Percentiles rank a stretch among this genome's conserved stretches.
Evolutionary conservation across 805 yeast genomes (phyloP).

Genomic region (Pichia cephalocereana): DNA sequence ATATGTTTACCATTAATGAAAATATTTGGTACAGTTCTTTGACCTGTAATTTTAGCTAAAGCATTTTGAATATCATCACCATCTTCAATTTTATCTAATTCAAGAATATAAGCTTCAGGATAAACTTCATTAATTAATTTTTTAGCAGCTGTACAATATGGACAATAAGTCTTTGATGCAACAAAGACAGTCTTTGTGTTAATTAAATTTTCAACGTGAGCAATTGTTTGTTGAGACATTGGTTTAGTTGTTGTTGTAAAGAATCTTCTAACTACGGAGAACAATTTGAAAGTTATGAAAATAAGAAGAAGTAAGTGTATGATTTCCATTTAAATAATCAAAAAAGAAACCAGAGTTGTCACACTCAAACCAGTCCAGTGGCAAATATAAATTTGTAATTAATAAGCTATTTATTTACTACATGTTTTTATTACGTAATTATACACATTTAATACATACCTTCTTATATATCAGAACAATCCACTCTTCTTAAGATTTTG

Average conservation of each 20-base stretch:
- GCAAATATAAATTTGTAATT: no score
- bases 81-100: slow-evolving; percentile 47
- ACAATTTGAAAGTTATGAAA: slow-evolving; percentile 20
- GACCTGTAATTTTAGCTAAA: slow-evolving; percentile 69
- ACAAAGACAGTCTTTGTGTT: slow-evolving; percentile 59
- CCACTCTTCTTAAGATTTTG: slow-evolving; percentile 76
- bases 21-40: slow-evolving; percentile 88
- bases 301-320: neutral
- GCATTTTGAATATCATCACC: slow-evolving; percentile 81
- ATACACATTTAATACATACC: no score
- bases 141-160: slow-evolving; percentile 49
- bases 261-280: slow-evolving; percentile 20
- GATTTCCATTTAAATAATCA: neutral
- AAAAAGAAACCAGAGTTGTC: no score
- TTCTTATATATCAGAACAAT: slow-evolving; percentile 29
- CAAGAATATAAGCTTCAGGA: slow-evolving; percentile 44
- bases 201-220: slow-evolving; percentile 57
- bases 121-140: slow-evolving; percentile 29
- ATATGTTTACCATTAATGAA: slow-evolving; percentile 87
- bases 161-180: slow-evolving; percentile 76
- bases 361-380: no score
- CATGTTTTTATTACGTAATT: no score
- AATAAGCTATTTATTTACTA: no score
- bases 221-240: slow-evolving; percentile 51
- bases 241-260: slow-evolving; percentile 28